These are phyloP conservation scores for Endotrypanum monterogeii DNA, from an alignment of 208 protist genomes.

Conservation along the genomic window DNA sequence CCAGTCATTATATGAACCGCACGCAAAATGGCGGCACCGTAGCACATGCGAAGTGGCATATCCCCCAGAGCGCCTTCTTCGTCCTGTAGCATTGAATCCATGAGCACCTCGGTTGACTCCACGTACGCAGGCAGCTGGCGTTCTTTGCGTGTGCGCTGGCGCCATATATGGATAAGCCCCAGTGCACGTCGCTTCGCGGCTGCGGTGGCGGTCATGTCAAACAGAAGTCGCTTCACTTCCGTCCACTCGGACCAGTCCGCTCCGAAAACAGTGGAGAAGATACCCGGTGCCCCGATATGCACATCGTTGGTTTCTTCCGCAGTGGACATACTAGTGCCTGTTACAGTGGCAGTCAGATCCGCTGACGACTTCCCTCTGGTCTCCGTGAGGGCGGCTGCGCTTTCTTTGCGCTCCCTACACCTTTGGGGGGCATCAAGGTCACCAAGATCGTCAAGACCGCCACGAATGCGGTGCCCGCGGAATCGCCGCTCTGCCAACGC, in stretches of 20 bases:
- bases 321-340: background rate
- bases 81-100: conserved; percentile 62
- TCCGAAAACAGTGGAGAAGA: conserved; percentile 61
- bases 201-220: conserved; percentile 32
- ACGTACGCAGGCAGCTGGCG: conserved; percentile 70
- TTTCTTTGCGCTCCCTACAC: conserved; percentile 1
- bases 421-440: conserved; percentile 60
- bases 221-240: conserved; percentile 62
- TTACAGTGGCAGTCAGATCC: background rate
- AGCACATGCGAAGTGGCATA: conserved; percentile 34
- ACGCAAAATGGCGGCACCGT: conserved; percentile 80
- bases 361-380: background rate
- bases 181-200: conserved; percentile 51
- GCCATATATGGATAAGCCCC: conserved; percentile 52
- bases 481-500: conserved; percentile 39
- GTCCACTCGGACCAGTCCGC: conserved; percentile 68
- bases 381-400: background rate
- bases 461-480: conserved; percentile 71
- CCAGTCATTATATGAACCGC: conserved; percentile 87
- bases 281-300: background rate
- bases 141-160: conserved; percentile 51
- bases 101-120: conserved; percentile 65
- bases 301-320: background rate
- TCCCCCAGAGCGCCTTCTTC: conserved; percentile 29
- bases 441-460: conserved; percentile 59